Percentiles rank a stretch among this genome's conserved stretches.
Evolutionary conservation across 371 early-diverging fungal species (phyloP).

Genomic region (Mortierella sp.): DNA sequence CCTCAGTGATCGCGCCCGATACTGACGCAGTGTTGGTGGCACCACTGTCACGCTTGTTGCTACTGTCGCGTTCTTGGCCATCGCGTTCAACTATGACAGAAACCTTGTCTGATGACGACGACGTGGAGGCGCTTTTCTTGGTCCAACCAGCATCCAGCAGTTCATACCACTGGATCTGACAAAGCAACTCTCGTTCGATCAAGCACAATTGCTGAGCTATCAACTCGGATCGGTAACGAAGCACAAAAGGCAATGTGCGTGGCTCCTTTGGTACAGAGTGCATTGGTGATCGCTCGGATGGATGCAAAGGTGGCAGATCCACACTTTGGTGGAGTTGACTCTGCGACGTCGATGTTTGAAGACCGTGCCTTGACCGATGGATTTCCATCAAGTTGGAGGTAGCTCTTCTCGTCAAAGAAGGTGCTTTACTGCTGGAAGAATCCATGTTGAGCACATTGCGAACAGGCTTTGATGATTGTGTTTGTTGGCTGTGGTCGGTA

Average conservation of each 20-base stretch:
- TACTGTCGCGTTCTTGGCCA: not conserved
- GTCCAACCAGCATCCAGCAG: constrained; percentile 70
- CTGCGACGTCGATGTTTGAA: no score
- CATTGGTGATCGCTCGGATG: not conserved
- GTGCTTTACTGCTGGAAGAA: no score
- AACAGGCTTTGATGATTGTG: no score
- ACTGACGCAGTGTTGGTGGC: not conserved
- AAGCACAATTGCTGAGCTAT: constrained; percentile 72
- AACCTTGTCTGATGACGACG: not conserved
- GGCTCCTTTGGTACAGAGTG: not conserved
- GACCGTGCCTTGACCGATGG: no score
- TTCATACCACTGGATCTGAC: constrained; percentile 71
- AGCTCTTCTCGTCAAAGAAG: no score
- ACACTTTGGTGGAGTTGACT: no score
- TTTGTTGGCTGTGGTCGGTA: no score
- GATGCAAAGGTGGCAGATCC: no score
- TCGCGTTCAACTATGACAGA: not conserved
- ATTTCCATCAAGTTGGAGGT: no score
- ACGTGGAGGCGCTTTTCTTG: constrained; percentile 23
- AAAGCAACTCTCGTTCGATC: constrained; percentile 65
- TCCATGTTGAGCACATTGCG: no score
- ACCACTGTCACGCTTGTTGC: not conserved
- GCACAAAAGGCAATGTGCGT: constrained; percentile 53
- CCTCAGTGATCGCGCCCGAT: not conserved
- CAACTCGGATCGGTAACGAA: constrained; percentile 65